Evolutionary conservation across 208 protist species (phyloP).

Genomic region (Leishmania major): DNA sequence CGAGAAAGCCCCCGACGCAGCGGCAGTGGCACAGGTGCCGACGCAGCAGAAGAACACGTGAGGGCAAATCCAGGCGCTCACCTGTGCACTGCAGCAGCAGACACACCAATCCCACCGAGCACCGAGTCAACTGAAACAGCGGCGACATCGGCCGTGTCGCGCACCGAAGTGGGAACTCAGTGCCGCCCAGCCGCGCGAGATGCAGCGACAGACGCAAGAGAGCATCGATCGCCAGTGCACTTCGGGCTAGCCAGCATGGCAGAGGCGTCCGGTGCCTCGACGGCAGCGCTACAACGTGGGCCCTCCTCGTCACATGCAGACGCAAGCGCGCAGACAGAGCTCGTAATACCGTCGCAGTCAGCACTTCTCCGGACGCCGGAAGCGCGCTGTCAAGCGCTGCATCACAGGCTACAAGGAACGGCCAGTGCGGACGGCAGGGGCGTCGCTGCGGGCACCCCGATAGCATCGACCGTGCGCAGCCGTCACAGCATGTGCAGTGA

Average conservation of each 20-base stretch:
- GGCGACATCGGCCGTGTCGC: background rate
- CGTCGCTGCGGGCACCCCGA: conserved; percentile 1
- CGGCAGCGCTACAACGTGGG: background rate
- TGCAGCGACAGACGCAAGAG: background rate
- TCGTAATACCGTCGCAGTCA: background rate
- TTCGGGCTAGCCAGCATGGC: background rate
- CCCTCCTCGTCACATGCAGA: background rate
- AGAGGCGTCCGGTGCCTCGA: too few relatives aligned
- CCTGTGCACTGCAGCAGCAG: background rate
- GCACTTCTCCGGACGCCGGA: background rate
- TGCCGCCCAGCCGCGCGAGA: background rate
- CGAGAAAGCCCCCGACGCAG: background rate
- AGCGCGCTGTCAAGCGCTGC: too few relatives aligned
- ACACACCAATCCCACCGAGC: background rate
- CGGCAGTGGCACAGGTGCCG: background rate
- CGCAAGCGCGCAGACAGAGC: background rate
- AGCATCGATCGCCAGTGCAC: background rate
- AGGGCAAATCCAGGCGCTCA: background rate
- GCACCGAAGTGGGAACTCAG: conserved; percentile 1
- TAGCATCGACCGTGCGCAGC: conserved; percentile 18
- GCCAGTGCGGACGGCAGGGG: background rate
- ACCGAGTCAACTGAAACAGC: background rate
- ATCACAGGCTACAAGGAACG: background rate
- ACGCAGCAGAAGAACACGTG: background rate
- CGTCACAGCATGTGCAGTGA: conserved; percentile 25